Percentiles rank a stretch among this genome's conserved stretches.
phyloP scores from a whole-genome alignment of 495 filamentous ascomycete species.

The Hypoxylon trugodes region DNA sequence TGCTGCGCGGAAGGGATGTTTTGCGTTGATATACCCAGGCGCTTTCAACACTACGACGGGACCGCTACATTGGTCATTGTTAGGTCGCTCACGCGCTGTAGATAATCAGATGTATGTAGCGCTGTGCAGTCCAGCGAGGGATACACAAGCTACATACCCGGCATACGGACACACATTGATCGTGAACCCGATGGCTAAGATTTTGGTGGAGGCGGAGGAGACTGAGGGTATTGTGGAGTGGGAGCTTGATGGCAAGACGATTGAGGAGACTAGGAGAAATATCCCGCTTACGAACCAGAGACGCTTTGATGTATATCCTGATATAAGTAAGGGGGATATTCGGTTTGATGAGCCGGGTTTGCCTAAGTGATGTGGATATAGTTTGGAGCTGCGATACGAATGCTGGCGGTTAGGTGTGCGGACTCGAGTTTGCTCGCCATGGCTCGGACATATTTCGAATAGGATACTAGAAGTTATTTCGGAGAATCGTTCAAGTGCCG shows the following conservation, averaged over 20 bases:
- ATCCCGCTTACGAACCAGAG: slow-evolving; percentile 89
- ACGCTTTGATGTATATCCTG: slow-evolving; percentile 94
- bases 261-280: slow-evolving; percentile 79
- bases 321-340: slow-evolving; percentile 70
- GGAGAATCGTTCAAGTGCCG: no score
- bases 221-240: slow-evolving; percentile 78
- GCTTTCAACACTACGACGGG: slow-evolving; percentile 97
- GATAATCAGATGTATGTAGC: slow-evolving; percentile 97
- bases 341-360: slow-evolving; percentile 37
- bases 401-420: not conserved
- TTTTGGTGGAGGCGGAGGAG: slow-evolving; percentile 78
- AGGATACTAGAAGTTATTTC: no score
- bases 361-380: slow-evolving; percentile 4
- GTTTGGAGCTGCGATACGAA: not conserved
- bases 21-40: slow-evolving; percentile 88
- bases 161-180: slow-evolving; percentile 93
- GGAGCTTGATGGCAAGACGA: slow-evolving; percentile 73
- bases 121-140: slow-evolving; percentile 88
- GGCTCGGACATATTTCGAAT: no score
- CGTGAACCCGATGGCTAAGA: slow-evolving; percentile 85
- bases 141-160: slow-evolving; percentile 78
- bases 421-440: no score
- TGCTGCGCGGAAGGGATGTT: slow-evolving; percentile 76
- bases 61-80: slow-evolving; percentile 86
- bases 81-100: slow-evolving; percentile 82